These are phyloP conservation scores for Capronia americana DNA, from an alignment of 2,329 filamentous ascomycete species.

Conservation along the genomic window DNA sequence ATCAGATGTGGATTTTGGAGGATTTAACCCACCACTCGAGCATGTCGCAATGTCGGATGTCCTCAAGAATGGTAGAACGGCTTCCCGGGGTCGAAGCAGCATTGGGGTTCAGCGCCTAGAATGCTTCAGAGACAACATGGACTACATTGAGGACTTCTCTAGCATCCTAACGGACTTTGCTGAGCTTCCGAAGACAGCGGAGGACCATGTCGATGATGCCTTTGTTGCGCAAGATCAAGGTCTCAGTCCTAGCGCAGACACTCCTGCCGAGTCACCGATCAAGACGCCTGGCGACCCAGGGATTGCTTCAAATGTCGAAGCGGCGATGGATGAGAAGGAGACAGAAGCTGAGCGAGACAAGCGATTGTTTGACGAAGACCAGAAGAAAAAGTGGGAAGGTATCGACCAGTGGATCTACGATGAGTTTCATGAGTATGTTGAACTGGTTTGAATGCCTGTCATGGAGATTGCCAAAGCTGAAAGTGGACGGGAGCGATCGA, in stretches of 20 bases:
- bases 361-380: constrained; percentile 33
- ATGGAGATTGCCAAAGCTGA: not conserved
- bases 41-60: constrained; percentile 33
- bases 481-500: not conserved
- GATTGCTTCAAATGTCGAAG: not conserved
- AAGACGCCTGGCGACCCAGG: constrained; percentile 5
- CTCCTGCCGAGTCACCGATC: constrained; percentile 2
- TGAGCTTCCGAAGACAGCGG: not conserved
- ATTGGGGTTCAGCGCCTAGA: constrained; percentile 13
- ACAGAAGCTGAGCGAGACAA: constrained; percentile 25
- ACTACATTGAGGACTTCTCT: constrained; percentile 5
- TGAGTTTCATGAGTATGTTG: constrained; percentile 51
- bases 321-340: constrained; percentile 11
- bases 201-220: not conserved
- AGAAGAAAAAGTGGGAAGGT: constrained; percentile 45
- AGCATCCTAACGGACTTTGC: not conserved
- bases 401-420: constrained; percentile 48
- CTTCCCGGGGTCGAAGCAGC: constrained; percentile 13
- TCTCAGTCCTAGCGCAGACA: not conserved
- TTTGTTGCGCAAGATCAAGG: not conserved
- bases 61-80: constrained; percentile 14
- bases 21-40: constrained; percentile 28
- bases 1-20: constrained; percentile 23
- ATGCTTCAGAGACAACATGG: not conserved
- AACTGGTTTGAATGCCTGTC: constrained; percentile 44